Evolutionary conservation across 805 yeast genomes (phyloP).

Genomic region (Sugiyamaella smithiae): DNA sequence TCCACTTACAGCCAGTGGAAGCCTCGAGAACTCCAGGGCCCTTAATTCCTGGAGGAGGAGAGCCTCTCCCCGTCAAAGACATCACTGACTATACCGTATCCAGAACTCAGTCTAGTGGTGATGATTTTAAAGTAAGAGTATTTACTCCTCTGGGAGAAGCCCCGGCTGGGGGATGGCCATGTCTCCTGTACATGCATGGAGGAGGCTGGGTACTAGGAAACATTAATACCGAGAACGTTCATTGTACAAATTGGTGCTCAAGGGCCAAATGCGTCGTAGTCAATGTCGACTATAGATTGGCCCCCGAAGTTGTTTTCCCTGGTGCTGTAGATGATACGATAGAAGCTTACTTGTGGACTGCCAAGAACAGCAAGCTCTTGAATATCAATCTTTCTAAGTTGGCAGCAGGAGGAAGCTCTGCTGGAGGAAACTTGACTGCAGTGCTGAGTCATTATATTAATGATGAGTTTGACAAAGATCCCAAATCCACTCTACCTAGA

Average conservation of each 20-base stretch:
- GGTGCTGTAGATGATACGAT: slow-evolving; percentile 41
- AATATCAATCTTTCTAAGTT: slow-evolving; percentile 29
- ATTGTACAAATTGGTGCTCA: slow-evolving; percentile 35
- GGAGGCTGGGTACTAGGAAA: slow-evolving; percentile 45
- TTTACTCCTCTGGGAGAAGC: slow-evolving; percentile 37
- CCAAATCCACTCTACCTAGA: slow-evolving; percentile 31
- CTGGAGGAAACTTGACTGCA: slow-evolving; percentile 38
- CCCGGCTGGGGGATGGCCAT: slow-evolving; percentile 39
- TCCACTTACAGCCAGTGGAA: slow-evolving; percentile 16
- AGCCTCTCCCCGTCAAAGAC: slow-evolving; percentile 10
- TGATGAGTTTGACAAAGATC: slow-evolving; percentile 28
- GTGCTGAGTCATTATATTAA: slow-evolving; percentile 18
- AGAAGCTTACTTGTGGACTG: slow-evolving; percentile 28
- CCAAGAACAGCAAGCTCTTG: slow-evolving; percentile 13
- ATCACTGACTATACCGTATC: slow-evolving; percentile 9
- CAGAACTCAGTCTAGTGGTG: slow-evolving; percentile 32
- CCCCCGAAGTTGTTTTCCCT: slow-evolving; percentile 49
- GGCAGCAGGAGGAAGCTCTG: slow-evolving; percentile 46
- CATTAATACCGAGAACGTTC: slow-evolving; percentile 41
- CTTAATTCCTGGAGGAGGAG: slow-evolving; percentile 17
- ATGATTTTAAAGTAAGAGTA: slow-evolving; percentile 30
- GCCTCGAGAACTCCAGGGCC: slow-evolving; percentile 14
- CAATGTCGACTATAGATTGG: slow-evolving; percentile 46
- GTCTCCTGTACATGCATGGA: slow-evolving; percentile 41
- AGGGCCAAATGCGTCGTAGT: slow-evolving; percentile 30